Base-by-base conservation (phyloP, 1,284 basidiomycete species). In the Psilocybe mexicana region DNA sequence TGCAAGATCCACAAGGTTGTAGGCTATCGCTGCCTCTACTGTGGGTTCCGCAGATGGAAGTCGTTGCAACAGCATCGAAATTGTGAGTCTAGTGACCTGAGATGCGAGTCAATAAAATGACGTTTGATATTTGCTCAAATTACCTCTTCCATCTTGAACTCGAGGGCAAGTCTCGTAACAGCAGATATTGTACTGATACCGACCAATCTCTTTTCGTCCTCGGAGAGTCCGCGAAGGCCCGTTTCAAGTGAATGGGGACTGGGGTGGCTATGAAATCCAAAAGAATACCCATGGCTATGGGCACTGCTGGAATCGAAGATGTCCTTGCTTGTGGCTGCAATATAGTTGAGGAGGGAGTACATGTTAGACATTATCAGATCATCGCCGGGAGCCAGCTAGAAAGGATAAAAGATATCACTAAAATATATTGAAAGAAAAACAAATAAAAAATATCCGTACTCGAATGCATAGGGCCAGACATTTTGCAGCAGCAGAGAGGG, bases 361-460 rank as follows among this genome's bases (percentile, higher is more conserved):
- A 97, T 92, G 64, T 94, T 94, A 2, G 95, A 97, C 81, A 96
- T 90, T 66, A 95, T 84, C 47, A 96, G 83, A 70, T 96, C 94
- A 65, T 96, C 93, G 54, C 92, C 92, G 6, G 92, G 89, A 11
- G 92, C 87, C 55, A 93, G 78, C 91, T 94, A 61, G 50, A 57
- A 58, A 4, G 33, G 36, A 43, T 18, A 26, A 28, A 26, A 28
- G 28, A 30, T 4, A 24, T 51, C 0, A 40, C 4, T 14, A 4
- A 4, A 0, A 52, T 12, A n/a, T 42, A 6, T 10, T 23, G 40
- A 11, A 18, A 24, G 6, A 2, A 42, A 26, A 43, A 52, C 8
- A 7, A 47, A 26, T 35, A 8, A 3, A 28, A 24, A 14, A 58
- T 18, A 18, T 18, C 18, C 74, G 35, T 64, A 91, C 92, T 73